Conservation (phyloP, 495 filamentous ascomycete species). For the Geoglossum glabrum region DNA sequence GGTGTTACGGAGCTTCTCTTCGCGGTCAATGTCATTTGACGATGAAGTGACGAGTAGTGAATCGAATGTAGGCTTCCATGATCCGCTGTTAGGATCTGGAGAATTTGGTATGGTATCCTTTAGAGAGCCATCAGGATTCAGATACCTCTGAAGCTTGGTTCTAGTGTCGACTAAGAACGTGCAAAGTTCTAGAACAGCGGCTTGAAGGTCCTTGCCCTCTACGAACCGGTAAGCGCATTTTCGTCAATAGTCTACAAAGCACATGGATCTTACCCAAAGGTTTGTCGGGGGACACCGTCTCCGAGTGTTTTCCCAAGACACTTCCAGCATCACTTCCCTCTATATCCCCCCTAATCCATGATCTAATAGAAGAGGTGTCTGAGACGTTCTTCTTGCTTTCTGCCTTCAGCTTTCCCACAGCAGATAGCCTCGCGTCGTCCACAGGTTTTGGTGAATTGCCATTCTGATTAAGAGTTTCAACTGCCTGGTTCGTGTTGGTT, state of each 20-base stretch:
- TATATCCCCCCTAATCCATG: conserved; percentile 27
- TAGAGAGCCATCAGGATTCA: conserved; percentile 56
- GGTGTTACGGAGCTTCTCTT: conserved; percentile 45
- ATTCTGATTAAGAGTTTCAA: neutral
- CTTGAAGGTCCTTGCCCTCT: conserved; percentile 63
- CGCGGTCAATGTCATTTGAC: conserved; percentile 39
- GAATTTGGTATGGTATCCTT: conserved; percentile 24
- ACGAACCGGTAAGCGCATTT: neutral
- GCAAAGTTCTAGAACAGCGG: conserved; percentile 60
- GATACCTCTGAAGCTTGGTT: conserved; percentile 53
- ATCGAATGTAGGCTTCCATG: conserved; percentile 10
- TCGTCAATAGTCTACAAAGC: neutral
- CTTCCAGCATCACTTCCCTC: conserved; percentile 28
- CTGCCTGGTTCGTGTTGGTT: neutral
- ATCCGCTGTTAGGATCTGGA: neutral
- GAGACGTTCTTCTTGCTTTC: conserved; percentile 32
- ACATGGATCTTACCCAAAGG: conserved; percentile 21
- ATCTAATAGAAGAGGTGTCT: conserved; percentile 45
- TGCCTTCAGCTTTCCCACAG: neutral
- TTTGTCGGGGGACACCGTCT: conserved; percentile 18
- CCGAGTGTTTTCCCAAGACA: conserved; percentile 19
- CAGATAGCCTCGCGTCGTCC: neutral
- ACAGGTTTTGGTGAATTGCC: neutral
- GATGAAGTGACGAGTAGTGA: conserved; percentile 9
- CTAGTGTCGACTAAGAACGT: conserved; percentile 71